Evolutionary conservation across 2,329 filamentous ascomycete species (phyloP).

Genomic region (Domatiomyces globalis): DNA sequence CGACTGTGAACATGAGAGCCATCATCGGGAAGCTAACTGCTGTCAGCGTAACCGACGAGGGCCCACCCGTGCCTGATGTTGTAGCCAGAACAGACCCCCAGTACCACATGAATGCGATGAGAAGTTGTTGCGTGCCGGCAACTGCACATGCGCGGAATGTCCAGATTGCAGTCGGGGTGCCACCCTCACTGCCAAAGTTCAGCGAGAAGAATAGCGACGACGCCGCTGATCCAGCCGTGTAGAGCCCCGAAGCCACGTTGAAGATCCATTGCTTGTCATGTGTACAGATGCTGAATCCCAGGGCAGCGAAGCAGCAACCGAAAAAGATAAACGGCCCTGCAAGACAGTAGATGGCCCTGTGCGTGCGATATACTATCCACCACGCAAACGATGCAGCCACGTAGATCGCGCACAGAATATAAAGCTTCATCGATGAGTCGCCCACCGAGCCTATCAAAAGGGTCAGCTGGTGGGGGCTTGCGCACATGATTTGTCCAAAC

Average conservation of each 20-base stretch:
- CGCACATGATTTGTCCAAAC: conserved; percentile 37
- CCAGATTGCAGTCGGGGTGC: conserved; percentile 30
- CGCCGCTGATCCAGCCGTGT: conserved; percentile 39
- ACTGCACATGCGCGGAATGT: conserved; percentile 43
- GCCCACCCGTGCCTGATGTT: conserved; percentile 25
- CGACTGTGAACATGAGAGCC: conserved; percentile 37
- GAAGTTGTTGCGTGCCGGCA: conserved; percentile 44
- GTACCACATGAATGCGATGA: conserved; percentile 43
- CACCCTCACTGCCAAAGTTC: conserved; percentile 42
- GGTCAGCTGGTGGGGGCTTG: conserved; percentile 45
- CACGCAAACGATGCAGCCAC: conserved; percentile 36
- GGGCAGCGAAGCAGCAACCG: conserved; percentile 40
- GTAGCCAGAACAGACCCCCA: conserved; percentile 38
- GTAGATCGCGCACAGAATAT: conserved; percentile 39
- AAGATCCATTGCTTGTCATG: conserved; percentile 29
- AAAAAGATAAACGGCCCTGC: conserved; percentile 42
- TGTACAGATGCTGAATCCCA: conserved; percentile 38
- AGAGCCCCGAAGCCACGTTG: conserved; percentile 40
- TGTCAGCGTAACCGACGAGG: conserved; percentile 12
- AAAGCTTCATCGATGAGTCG: conserved; percentile 37
- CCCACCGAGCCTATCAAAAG: conserved; percentile 42
- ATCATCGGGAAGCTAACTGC: conserved; percentile 33
- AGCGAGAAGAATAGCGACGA: conserved; percentile 44
- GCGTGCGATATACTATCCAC: conserved; percentile 39
- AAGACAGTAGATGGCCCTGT: conserved; percentile 37